Conservation (phyloP, 805 yeast species). For the Starmerella asiatica region DNA sequence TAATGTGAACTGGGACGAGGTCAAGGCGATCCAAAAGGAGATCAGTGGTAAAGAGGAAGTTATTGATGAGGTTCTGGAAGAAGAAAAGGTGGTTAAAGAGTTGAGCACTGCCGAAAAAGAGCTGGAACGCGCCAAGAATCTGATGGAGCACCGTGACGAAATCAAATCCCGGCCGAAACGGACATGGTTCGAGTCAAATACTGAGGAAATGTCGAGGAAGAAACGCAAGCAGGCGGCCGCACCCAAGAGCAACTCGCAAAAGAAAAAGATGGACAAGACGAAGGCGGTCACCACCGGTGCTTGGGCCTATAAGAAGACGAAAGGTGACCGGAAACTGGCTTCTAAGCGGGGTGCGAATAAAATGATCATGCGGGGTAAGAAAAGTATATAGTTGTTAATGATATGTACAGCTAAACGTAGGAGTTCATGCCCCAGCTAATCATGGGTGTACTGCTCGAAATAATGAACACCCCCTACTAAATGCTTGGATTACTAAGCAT, state of each 20-base stretch:
- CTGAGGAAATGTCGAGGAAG: slow-evolving; percentile 21
- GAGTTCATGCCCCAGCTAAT: too few species aligned
- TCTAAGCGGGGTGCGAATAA: slow-evolving; percentile 20
- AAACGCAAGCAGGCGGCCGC: slow-evolving; percentile 10
- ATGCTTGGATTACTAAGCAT: too few species aligned
- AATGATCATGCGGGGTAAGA: slow-evolving; percentile 12
- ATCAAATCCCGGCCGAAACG: slow-evolving; percentile 83
- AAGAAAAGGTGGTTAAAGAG: slow-evolving; percentile 83
- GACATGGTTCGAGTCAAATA: slow-evolving; percentile 77
- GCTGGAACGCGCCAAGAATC: slow-evolving; percentile 67
- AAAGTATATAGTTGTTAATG: not conserved
- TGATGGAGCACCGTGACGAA: slow-evolving; percentile 67
- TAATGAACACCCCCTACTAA: too few species aligned
- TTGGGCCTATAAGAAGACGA: slow-evolving; percentile 69
- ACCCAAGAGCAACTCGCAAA: slow-evolving; percentile 41
- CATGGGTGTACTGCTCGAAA: too few species aligned
- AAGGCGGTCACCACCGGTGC: slow-evolving; percentile 44
- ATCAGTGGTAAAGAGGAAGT: slow-evolving; percentile 47
- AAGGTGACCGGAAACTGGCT: slow-evolving; percentile 40
- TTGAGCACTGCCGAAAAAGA: slow-evolving; percentile 83
- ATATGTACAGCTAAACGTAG: not conserved
- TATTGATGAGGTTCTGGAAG: slow-evolving; percentile 65
- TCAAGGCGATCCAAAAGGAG: slow-evolving; percentile 51
- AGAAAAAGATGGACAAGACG: slow-evolving; percentile 49
- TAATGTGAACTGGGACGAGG: slow-evolving; percentile 77